phyloP scores from a whole-genome alignment of 179 eudicot species.

The Carnegiea gigantea region DNA sequence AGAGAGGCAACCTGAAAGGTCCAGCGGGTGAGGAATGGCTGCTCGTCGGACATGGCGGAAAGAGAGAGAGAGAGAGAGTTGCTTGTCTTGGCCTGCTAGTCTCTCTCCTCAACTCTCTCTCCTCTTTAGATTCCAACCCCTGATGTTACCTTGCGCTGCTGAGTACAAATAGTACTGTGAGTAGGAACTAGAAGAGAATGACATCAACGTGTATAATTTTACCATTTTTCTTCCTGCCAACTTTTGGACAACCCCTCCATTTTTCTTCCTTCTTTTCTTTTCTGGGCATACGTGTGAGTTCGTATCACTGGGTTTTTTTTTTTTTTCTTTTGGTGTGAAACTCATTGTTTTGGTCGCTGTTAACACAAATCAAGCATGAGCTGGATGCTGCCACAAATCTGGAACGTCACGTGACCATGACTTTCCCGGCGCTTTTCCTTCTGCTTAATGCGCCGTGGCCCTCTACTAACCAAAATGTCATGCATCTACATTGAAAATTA shows the following conservation, averaged over 20 bases:
- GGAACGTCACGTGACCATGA: not conserved
- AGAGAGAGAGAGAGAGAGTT: constrained; percentile 11
- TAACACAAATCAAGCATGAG: not conserved
- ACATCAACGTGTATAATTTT: too few relatives aligned
- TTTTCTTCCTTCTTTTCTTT: too few relatives aligned
- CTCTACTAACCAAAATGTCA: too few relatives aligned
- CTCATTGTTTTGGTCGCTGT: not conserved
- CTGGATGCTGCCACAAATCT: constrained; percentile 1
- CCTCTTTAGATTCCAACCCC: not conserved
- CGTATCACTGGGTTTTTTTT: too few relatives aligned
- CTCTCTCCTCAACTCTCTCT: not conserved
- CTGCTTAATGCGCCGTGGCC: too few relatives aligned
- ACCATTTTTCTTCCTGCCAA: too few relatives aligned
- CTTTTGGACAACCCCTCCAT: too few relatives aligned
- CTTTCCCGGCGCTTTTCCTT: not conserved
- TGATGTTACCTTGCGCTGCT: not conserved
- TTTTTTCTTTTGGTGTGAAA: not conserved
- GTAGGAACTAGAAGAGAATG: too few relatives aligned
- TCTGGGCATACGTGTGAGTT: too few relatives aligned
- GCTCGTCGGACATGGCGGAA: constrained; percentile 14
- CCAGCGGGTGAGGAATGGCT: constrained; percentile 18
- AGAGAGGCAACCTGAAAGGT: constrained; percentile 11
- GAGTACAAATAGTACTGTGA: not conserved
- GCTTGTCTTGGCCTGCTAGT: not conserved
- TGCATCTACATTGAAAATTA: too few relatives aligned